Conservation (phyloP, 2,329 filamentous ascomycete species). For the Sporothrix variecibatus region DNA sequence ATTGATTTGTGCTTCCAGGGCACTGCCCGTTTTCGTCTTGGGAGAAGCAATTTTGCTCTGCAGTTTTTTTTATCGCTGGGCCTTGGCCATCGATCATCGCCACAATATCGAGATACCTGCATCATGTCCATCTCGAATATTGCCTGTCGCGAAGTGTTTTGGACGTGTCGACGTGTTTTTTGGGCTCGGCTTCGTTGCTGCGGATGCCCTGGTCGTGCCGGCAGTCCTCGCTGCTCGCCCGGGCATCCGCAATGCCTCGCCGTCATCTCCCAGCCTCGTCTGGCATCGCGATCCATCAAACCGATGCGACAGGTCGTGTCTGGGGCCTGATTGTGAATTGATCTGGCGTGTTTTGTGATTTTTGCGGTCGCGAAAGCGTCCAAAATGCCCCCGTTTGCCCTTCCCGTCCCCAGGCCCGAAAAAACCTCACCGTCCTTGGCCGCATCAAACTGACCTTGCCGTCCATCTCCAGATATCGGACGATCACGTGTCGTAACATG, state of each 20-base stretch:
- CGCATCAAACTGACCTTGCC: slow-evolving; percentile 48
- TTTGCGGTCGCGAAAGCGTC: slow-evolving; percentile 18
- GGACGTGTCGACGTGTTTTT: background rate
- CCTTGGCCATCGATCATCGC: slow-evolving; percentile 27
- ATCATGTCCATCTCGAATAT: slow-evolving; percentile 25
- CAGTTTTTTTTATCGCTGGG: slow-evolving; percentile 10
- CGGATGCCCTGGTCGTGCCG: slow-evolving; percentile 18
- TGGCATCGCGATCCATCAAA: slow-evolving; percentile 26
- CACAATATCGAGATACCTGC: slow-evolving; percentile 26
- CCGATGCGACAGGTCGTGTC: slow-evolving; percentile 29
- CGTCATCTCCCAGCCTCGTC: slow-evolving; percentile 32
- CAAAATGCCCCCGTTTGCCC: background rate
- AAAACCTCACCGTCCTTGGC: slow-evolving; percentile 35
- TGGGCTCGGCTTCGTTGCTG: background rate
- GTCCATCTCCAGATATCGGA: slow-evolving; percentile 59
- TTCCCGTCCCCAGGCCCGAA: background rate
- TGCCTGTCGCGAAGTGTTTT: background rate
- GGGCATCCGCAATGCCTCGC: slow-evolving; percentile 28
- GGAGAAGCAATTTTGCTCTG: background rate
- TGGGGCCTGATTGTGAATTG: background rate
- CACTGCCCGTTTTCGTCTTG: background rate
- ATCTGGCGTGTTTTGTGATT: background rate
- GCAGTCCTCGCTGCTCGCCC: no score
- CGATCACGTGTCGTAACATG: slow-evolving; percentile 63
- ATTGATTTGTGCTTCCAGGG: background rate